Percentiles rank a stretch among this genome's conserved stretches.
Evolutionary conservation across 192 early-diverging fungal species (phyloP).

Genomic region (Dimargaris cristalligena): DNA sequence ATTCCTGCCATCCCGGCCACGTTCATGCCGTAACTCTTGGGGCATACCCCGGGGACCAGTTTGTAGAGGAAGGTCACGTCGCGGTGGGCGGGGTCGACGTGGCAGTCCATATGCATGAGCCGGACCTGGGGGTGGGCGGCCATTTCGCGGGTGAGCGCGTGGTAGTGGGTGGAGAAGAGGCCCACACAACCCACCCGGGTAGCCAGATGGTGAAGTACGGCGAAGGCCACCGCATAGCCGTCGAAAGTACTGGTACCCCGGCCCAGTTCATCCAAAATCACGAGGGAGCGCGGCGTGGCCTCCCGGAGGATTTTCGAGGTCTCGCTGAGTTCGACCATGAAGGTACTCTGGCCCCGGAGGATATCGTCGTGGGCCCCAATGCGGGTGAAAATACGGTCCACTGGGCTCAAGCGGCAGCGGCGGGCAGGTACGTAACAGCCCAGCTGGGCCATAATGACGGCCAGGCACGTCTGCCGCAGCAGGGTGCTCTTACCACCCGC

Average conservation of each 20-base stretch:
- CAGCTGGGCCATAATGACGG: slow-evolving; percentile 88
- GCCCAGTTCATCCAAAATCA: slow-evolving; percentile 95
- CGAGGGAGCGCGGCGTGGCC: slow-evolving; percentile 76
- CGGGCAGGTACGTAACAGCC: slow-evolving; percentile 88
- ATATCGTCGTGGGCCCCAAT: slow-evolving; percentile 98
- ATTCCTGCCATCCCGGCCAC: slow-evolving; percentile 95
- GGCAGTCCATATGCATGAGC: slow-evolving; percentile 77
- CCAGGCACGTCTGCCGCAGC: slow-evolving; percentile 84
- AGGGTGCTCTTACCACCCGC: slow-evolving; percentile 99
- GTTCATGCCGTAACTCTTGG: slow-evolving; percentile 95
- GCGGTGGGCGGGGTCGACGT: slow-evolving; percentile 58
- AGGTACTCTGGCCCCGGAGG: slow-evolving; percentile 84
- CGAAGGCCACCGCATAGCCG: slow-evolving; percentile 89
- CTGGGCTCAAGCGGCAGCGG: slow-evolving; percentile 50
- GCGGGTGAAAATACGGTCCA: slow-evolving; percentile 92
- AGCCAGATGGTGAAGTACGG: slow-evolving; percentile 72
- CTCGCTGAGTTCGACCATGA: slow-evolving; percentile 92
- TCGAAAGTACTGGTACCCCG: slow-evolving; percentile 94
- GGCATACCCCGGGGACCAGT: slow-evolving; percentile 63
- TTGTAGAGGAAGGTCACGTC: slow-evolving; percentile 95
- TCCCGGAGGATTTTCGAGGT: slow-evolving; percentile 82
- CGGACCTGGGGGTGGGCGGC: slow-evolving; percentile 48
- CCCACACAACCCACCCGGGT: slow-evolving; percentile 72
- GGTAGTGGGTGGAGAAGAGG: slow-evolving; percentile 94
- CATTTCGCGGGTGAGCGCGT: slow-evolving; percentile 75